These are phyloP conservation scores for Penicillium paradoxum DNA, from an alignment of 495 filamentous ascomycete species.

Conservation along the genomic window DNA sequence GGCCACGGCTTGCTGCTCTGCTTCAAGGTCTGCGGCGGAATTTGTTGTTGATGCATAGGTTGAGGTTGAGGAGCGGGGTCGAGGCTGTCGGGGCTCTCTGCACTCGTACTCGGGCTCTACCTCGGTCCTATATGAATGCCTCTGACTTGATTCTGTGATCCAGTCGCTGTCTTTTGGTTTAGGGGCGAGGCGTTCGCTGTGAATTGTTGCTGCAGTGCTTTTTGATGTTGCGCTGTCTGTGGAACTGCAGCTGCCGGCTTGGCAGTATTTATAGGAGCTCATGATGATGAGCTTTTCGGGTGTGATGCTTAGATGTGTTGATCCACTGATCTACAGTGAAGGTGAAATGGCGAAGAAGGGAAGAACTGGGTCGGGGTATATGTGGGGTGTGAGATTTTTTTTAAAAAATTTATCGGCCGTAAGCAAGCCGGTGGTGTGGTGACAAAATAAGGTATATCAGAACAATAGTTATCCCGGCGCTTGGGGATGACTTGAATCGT, in stretches of 20 bases:
- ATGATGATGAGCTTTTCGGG: slow-evolving; percentile 13
- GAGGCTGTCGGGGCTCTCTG: slow-evolving; percentile 8
- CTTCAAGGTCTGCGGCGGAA: slow-evolving; percentile 53
- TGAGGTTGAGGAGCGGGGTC: slow-evolving; percentile 62
- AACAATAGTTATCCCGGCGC: neutral
- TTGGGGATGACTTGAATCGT: neutral
- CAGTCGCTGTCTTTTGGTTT: neutral
- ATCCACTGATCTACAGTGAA: neutral
- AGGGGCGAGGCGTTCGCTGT: slow-evolving; percentile 11
- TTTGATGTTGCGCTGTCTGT: slow-evolving; percentile 53
- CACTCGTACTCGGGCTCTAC: slow-evolving; percentile 25
- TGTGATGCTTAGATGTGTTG: neutral
- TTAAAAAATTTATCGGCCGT: neutral
- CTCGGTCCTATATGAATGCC: slow-evolving; percentile 9
- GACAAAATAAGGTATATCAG: slow-evolving; percentile 2
- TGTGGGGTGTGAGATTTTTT: neutral
- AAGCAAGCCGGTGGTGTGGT: slow-evolving; percentile 5
- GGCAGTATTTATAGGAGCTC: slow-evolving; percentile 34
- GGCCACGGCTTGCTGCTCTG: slow-evolving; percentile 42
- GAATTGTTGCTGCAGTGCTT: slow-evolving; percentile 63
- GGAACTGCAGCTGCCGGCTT: slow-evolving; percentile 50
- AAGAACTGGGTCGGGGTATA: neutral
- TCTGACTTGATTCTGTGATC: neutral
- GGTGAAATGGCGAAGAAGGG: neutral
- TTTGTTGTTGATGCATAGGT: slow-evolving; percentile 74